A percentile compares a stretch with the other conserved stretches of the same genome.
Conservation (phyloP, 306 rosid species). For the Mucuna pruriens region DNA sequence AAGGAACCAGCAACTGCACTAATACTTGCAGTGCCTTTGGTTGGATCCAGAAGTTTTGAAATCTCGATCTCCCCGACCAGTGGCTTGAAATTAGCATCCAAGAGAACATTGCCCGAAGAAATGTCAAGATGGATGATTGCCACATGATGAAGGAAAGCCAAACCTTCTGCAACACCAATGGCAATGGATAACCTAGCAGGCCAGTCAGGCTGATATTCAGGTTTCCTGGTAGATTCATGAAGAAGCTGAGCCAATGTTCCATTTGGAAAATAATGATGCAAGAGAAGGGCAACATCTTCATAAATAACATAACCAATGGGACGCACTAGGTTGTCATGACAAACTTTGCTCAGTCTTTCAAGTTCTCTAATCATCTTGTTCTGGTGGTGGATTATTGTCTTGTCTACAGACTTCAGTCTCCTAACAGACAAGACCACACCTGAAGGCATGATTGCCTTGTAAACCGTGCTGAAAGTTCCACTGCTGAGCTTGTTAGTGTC, state of each 20-base stretch:
- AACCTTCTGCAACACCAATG: slow-evolving; percentile 91
- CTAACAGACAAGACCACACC: slow-evolving; percentile 84
- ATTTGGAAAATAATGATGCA: slow-evolving; percentile 80
- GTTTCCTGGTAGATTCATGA: slow-evolving; percentile 74
- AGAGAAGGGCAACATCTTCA: slow-evolving; percentile 93
- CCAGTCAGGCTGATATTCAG: slow-evolving; percentile 94
- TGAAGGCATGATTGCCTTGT: slow-evolving; percentile 96
- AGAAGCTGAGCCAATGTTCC: slow-evolving; percentile 94
- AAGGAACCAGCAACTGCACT: slow-evolving; percentile 99
- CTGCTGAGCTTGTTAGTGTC: slow-evolving; percentile 82
- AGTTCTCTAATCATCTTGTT: slow-evolving; percentile 97
- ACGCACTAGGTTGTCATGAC: slow-evolving; percentile 83
- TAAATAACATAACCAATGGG: slow-evolving; percentile 94
- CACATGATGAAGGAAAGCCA: slow-evolving; percentile 92
- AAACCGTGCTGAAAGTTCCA: slow-evolving; percentile 94
- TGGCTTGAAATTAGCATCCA: slow-evolving; percentile 84
- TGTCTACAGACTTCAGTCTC: slow-evolving; percentile 93
- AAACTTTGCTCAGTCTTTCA: slow-evolving; percentile 89
- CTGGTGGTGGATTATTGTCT: slow-evolving; percentile 95
- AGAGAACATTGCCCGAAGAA: slow-evolving; percentile 84
- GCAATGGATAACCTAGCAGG: slow-evolving; percentile 85
- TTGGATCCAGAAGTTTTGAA: slow-evolving; percentile 94
- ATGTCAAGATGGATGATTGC: slow-evolving; percentile 97
- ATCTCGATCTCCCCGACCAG: slow-evolving; percentile 95
- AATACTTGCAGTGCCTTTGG: slow-evolving; percentile 94